These are phyloP conservation scores for Gymnopilus dilepis DNA, from an alignment of 768 basidiomycete species.

Conservation along the genomic window DNA sequence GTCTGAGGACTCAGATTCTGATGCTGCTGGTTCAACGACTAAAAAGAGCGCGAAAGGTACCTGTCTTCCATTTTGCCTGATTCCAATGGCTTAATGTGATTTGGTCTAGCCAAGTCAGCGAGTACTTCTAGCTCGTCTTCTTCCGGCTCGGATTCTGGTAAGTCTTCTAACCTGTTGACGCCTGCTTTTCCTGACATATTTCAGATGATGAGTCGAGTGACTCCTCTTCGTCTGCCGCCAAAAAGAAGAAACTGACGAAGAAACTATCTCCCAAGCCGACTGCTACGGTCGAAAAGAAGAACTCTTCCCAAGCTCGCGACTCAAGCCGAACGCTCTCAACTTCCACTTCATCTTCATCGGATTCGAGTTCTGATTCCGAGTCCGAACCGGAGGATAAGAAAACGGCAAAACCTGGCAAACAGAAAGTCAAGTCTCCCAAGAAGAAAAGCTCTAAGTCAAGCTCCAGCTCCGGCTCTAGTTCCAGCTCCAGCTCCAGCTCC, in stretches of 20 bases:
- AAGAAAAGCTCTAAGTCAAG: slow-evolving; percentile 8
- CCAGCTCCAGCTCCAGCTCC: slow-evolving; percentile 16
- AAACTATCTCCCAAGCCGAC: slow-evolving; percentile 19
- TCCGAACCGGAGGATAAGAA: slow-evolving; percentile 13
- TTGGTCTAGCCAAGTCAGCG: slow-evolving; percentile 4
- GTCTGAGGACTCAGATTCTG: slow-evolving; percentile 21
- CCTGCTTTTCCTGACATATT: neutral
- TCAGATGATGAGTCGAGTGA: slow-evolving; percentile 44
- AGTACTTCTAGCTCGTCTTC: slow-evolving; percentile 18
- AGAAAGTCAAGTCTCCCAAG: slow-evolving; percentile 15
- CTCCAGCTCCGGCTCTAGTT: slow-evolving; percentile 17
- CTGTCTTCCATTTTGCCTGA: neutral
- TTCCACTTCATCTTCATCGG: slow-evolving; percentile 22
- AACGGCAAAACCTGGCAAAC: neutral
- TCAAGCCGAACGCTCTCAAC: slow-evolving; percentile 44
- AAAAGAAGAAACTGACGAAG: slow-evolving; percentile 22
- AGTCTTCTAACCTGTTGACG: neutral
- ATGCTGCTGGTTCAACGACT: neutral
- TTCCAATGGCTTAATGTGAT: neutral
- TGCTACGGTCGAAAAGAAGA: slow-evolving; percentile 13
- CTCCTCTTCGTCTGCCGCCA: slow-evolving; percentile 22
- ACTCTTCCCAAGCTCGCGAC: slow-evolving; percentile 32
- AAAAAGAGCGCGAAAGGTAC: neutral
- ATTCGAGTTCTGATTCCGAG: slow-evolving; percentile 36
- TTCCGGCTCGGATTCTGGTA: slow-evolving; percentile 37